Evolutionary conservation across 768 basidiomycete genomes (phyloP).

Genomic region (Suillus spraguei): DNA sequence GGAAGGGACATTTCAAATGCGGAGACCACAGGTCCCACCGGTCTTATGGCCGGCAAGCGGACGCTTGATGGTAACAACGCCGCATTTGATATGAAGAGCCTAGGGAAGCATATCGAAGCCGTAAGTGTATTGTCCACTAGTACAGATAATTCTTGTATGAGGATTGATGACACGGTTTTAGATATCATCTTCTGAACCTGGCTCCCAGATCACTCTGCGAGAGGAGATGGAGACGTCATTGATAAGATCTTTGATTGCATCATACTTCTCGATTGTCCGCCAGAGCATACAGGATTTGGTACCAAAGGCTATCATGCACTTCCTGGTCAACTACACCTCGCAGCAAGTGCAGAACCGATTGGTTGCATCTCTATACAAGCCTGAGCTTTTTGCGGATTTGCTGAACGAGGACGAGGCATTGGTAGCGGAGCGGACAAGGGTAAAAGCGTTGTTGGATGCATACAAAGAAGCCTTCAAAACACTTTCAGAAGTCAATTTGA

Average conservation of each 20-base stretch:
- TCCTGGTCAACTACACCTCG: constrained; percentile 95
- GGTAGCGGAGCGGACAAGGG: constrained; percentile 89
- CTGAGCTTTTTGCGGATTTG: constrained; percentile 87
- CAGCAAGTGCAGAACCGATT: constrained; percentile 96
- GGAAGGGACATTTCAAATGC: constrained; percentile 67
- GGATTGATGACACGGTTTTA: constrained; percentile 27
- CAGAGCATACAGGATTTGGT: constrained; percentile 97
- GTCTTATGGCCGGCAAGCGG: constrained; percentile 68
- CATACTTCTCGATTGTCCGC: constrained; percentile 95
- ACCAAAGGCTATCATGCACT: constrained; percentile 98
- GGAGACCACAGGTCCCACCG: constrained; percentile 53
- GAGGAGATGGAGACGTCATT: constrained; percentile 98
- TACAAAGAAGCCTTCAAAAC: constrained; percentile 95
- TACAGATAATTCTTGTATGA: constrained; percentile 13
- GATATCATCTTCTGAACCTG: constrained; percentile 59
- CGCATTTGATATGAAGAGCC: constrained; percentile 97
- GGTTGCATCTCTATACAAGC: constrained; percentile 94
- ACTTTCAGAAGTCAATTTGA: constrained; percentile 79
- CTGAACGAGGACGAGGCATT: constrained; percentile 95
- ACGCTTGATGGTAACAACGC: constrained; percentile 76
- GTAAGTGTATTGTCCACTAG: constrained; percentile 51
- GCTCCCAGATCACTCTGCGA: constrained; percentile 65
- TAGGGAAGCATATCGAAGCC: constrained; percentile 96
- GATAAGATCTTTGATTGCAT: constrained; percentile 92
- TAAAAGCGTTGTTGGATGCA: constrained; percentile 93